phyloP scores from a whole-genome alignment of 2,329 filamentous ascomycete genomes.

The Fusarium acutatum region DNA sequence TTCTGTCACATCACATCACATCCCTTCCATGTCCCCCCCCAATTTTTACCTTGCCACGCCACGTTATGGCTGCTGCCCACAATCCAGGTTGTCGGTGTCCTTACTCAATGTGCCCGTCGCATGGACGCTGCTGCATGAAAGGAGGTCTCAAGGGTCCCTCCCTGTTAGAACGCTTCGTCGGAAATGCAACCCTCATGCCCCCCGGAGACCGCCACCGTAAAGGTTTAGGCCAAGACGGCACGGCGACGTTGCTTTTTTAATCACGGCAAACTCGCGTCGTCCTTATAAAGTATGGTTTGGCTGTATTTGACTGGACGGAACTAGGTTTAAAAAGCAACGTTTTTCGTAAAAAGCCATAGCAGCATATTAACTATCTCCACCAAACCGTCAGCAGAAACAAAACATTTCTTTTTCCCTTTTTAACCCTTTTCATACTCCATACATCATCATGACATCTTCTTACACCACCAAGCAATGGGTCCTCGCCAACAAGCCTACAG shows the following conservation, averaged over 20 bases:
- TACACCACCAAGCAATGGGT: constrained; percentile 46
- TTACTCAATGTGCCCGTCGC: neutral
- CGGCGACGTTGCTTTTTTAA: neutral
- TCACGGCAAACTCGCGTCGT: constrained; percentile 10
- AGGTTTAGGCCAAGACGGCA: constrained; percentile 7
- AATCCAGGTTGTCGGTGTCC: constrained; percentile 13
- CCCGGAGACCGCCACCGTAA: constrained; percentile 8
- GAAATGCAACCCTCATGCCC: constrained; percentile 15
- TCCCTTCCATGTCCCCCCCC: neutral
- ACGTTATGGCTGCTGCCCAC: neutral
- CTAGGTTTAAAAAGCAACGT: neutral
- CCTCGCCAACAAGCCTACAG: constrained; percentile 40
- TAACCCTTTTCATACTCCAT: neutral
- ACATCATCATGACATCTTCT: constrained; percentile 31
- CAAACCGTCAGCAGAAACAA: constrained; percentile 9
- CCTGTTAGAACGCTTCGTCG: constrained; percentile 4
- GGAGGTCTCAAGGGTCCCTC: neutral
- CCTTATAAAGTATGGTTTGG: constrained; percentile 8
- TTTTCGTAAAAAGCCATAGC: neutral
- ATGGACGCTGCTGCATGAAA: constrained; percentile 11
- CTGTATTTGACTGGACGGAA: neutral
- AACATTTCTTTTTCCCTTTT: neutral
- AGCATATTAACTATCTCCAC: neutral
- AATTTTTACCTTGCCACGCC: neutral
- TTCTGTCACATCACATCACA: neutral